Evolutionary conservation across 495 filamentous ascomycete species (phyloP).

Genomic region (Pyrenula aspistea): DNA sequence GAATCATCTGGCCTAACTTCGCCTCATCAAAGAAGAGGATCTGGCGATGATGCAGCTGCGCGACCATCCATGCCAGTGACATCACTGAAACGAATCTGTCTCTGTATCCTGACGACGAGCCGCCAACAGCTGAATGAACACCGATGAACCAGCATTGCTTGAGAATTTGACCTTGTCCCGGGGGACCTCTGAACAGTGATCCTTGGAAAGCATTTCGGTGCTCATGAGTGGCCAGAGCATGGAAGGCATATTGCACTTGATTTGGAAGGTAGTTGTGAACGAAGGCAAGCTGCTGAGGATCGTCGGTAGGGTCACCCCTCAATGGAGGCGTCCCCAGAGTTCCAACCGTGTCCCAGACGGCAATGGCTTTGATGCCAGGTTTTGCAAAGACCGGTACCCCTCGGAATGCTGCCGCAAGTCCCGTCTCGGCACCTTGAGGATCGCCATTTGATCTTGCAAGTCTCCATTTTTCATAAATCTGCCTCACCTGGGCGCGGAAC

Average conservation of each 20-base stretch:
- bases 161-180: slow-evolving; percentile 8
- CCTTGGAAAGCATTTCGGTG: slow-evolving; percentile 37
- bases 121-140: slow-evolving; percentile 39
- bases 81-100: slow-evolving; percentile 27
- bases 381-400: background rate
- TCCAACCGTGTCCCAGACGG: slow-evolving; percentile 51
- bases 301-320: background rate
- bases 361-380: slow-evolving; percentile 32
- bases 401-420: background rate
- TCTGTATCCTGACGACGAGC: slow-evolving; percentile 20
- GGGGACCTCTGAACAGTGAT: slow-evolving; percentile 36
- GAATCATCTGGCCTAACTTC: background rate
- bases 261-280: slow-evolving; percentile 17
- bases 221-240: slow-evolving; percentile 48
- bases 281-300: slow-evolving; percentile 15
- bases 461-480: background rate
- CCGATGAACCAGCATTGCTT: slow-evolving; percentile 47
- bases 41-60: slow-evolving; percentile 26
- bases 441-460: background rate
- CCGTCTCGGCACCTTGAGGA: background rate
- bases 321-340: slow-evolving; percentile 3
- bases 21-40: slow-evolving; percentile 11
- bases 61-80: slow-evolving; percentile 35
- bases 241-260: slow-evolving; percentile 45
- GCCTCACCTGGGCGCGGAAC: background rate